Percentiles rank a stretch among this genome's conserved stretches.
These are phyloP conservation scores for Suillus ampliporus DNA, from an alignment of 768 basidiomycete genomes.

Conservation along the genomic window DNA sequence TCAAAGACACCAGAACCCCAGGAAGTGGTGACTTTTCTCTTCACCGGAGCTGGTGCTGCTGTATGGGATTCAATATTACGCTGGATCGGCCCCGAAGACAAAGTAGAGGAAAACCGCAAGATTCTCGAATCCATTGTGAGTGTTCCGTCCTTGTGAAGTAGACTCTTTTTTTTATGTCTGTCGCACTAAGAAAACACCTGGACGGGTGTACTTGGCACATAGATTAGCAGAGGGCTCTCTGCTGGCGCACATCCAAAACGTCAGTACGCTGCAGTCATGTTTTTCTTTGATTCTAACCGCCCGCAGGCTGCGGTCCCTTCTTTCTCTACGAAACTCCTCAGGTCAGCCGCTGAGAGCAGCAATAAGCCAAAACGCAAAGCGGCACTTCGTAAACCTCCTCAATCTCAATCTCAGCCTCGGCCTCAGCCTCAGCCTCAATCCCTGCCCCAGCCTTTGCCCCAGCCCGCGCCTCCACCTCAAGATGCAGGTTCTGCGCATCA, in stretches of 20 bases:
- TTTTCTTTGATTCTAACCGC: neutral
- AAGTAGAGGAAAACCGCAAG: conserved; percentile 53
- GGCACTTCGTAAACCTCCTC: conserved; percentile 34
- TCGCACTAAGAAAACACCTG: conserved; percentile 43
- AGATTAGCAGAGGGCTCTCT: conserved; percentile 60
- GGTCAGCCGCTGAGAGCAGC: conserved; percentile 49
- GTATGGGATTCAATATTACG: conserved; percentile 64
- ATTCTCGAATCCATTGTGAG: conserved; percentile 53
- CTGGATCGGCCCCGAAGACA: conserved; percentile 66
- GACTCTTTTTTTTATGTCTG: conserved; percentile 8
- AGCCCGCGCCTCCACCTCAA: neutral
- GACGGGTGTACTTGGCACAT: conserved; percentile 61
- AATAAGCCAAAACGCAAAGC: conserved; percentile 43
- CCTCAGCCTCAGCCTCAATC: neutral
- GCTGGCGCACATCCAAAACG: conserved; percentile 63
- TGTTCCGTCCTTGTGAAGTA: neutral
- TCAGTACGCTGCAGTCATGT: conserved; percentile 35
- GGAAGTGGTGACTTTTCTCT: conserved; percentile 51
- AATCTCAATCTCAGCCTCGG: neutral
- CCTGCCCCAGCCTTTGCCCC: neutral
- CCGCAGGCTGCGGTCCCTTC: conserved; percentile 50
- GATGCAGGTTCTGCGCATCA: conserved; percentile 11
- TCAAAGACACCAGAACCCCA: conserved; percentile 19
- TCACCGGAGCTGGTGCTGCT: conserved; percentile 52
- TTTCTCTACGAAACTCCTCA: conserved; percentile 63